Percentiles rank a stretch among this genome's conserved stretches.
phyloP scores from a whole-genome alignment of 208 protist genomes.

The Trypanosoma boissoni region DNA sequence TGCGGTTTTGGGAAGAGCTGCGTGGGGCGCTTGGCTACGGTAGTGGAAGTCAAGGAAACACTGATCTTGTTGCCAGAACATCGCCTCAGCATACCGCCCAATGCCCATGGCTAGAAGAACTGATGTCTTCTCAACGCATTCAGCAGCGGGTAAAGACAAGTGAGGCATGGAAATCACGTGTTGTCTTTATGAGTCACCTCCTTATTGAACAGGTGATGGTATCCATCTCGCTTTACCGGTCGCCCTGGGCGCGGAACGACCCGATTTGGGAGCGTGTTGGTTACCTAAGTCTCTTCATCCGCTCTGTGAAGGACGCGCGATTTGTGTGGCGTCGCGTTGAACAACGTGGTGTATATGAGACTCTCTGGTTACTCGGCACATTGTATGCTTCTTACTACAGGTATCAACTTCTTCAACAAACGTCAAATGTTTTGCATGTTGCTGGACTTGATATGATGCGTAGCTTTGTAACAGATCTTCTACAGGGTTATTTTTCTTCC shows the following conservation, averaged over 20 bases:
- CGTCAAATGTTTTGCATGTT: conserved; percentile 71
- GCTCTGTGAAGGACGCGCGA: conserved; percentile 62
- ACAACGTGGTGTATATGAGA: conserved; percentile 46
- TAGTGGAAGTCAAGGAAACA: background rate
- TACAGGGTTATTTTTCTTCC: conserved; percentile 35
- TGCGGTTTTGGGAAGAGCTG: conserved; percentile 40
- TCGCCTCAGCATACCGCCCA: no score
- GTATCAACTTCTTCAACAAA: conserved; percentile 48
- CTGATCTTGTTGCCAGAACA: conserved; percentile 3
- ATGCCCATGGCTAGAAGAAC: background rate
- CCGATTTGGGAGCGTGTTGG: conserved; percentile 65
- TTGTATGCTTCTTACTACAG: conserved; percentile 66
- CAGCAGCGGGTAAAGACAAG: conserved; percentile 1
- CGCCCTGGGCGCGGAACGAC: conserved; percentile 60
- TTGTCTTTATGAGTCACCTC: conserved; percentile 54
- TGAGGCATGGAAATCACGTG: conserved; percentile 30
- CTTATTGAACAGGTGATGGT: conserved; percentile 57
- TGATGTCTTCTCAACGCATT: background rate
- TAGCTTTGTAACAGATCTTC: conserved; percentile 65
- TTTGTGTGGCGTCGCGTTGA: conserved; percentile 68
- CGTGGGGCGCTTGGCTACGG: conserved; percentile 2
- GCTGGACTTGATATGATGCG: conserved; percentile 69
- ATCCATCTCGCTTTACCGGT: conserved; percentile 75
- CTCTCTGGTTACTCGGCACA: conserved; percentile 64
- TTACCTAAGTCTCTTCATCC: conserved; percentile 60